A percentile compares a stretch with the other conserved stretches of the same genome.
Conservation (phyloP, 192 early-diverging fungal species). For the Chytriomyces sp. region DNA sequence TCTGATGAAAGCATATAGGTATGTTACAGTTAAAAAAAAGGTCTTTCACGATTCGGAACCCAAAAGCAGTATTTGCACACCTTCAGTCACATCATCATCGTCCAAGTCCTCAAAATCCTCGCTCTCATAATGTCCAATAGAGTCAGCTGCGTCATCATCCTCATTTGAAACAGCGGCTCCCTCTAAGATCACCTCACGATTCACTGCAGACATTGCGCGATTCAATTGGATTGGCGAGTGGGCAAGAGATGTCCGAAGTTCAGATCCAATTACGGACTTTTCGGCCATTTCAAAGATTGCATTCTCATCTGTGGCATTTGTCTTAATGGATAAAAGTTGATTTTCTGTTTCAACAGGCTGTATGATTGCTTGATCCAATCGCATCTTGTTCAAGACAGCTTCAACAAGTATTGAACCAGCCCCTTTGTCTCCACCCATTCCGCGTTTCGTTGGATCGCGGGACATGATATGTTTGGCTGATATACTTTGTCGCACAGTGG, state of each 20-base stretch:
- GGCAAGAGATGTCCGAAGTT: not conserved
- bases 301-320: not conserved
- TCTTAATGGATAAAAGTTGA: not conserved
- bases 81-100: conserved; percentile 5
- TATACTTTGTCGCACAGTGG: conserved; percentile 42
- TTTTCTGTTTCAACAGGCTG: not conserved
- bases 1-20: not conserved
- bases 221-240: conserved; percentile 1
- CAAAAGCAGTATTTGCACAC: not conserved
- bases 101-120: conserved; percentile 23
- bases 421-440: not conserved
- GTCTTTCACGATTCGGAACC: too few species aligned
- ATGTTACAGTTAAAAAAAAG: conserved; percentile 3
- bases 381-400: conserved; percentile 3
- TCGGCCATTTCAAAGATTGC: conserved; percentile 34
- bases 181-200: conserved; percentile 38
- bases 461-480: conserved; percentile 36
- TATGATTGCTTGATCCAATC: not conserved
- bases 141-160: not conserved
- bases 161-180: not conserved
- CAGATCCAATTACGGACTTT: conserved; percentile 5
- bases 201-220: conserved; percentile 21
- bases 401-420: not conserved
- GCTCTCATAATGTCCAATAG: conserved; percentile 9
- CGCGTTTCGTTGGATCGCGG: conserved; percentile 9